These are phyloP conservation scores for Lodderomyces parapsilosis DNA, from an alignment of 1,139 yeast species.

Conservation along the genomic window DNA sequence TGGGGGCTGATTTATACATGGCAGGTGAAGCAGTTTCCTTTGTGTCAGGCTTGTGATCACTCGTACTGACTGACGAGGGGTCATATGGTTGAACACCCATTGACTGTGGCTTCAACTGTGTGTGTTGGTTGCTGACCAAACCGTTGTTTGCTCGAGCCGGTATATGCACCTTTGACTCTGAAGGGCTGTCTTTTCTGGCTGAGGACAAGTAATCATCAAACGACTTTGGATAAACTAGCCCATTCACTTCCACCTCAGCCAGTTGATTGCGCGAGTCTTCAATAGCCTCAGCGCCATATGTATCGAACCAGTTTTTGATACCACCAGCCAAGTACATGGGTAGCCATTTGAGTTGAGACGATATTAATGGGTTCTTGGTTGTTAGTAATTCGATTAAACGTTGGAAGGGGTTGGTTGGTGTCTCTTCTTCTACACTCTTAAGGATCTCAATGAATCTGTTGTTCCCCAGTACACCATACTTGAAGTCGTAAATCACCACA, in stretches of 20 bases:
- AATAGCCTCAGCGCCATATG: slow-evolving; percentile 31
- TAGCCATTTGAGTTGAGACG: slow-evolving; percentile 31
- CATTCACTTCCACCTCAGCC: slow-evolving; percentile 3
- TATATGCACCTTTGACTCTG: background rate
- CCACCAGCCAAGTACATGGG: slow-evolving; percentile 45
- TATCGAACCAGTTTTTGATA: slow-evolving; percentile 35
- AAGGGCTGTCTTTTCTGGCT: background rate
- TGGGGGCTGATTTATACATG: slow-evolving; percentile 3
- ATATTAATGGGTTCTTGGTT: slow-evolving; percentile 35
- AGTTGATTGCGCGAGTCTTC: slow-evolving; percentile 16
- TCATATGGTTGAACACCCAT: slow-evolving; percentile 5
- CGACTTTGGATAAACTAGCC: slow-evolving; percentile 27
- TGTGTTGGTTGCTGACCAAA: background rate
- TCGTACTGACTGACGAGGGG: background rate
- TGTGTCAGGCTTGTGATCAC: slow-evolving; percentile 6
- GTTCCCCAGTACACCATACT: slow-evolving; percentile 25
- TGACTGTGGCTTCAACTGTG: background rate
- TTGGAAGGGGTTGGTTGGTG: slow-evolving; percentile 36
- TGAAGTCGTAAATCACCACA: slow-evolving; percentile 60
- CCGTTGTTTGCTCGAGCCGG: background rate
- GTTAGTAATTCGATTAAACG: slow-evolving; percentile 55
- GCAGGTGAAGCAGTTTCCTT: slow-evolving; percentile 9
- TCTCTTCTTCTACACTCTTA: slow-evolving; percentile 16
- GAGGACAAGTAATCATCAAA: slow-evolving; percentile 41
- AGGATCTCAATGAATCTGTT: slow-evolving; percentile 30